Conservation (phyloP, 441 rosid genomes). For the Adansonia rubrostipa region DNA sequence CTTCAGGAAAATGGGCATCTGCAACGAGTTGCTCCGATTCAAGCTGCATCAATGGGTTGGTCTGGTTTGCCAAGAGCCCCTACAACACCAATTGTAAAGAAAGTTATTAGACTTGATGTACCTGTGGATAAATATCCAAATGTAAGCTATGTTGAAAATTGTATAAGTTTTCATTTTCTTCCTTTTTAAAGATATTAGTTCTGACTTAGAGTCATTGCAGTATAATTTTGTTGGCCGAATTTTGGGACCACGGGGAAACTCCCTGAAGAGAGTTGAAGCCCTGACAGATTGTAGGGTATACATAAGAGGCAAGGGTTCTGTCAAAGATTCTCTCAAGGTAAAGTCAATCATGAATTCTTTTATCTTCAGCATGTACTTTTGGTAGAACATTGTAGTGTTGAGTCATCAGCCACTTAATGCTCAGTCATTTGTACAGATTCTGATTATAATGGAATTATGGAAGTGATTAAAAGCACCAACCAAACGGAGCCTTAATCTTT, state of each 20-base stretch:
- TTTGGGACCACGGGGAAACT: slow-evolving; percentile 96
- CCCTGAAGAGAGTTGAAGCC: slow-evolving; percentile 91
- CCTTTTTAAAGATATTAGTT: slow-evolving; percentile 20
- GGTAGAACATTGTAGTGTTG: slow-evolving; percentile 22
- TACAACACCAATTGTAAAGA: slow-evolving; percentile 64
- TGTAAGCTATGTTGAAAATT: slow-evolving; percentile 50
- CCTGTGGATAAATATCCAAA: slow-evolving; percentile 91
- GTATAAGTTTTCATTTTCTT: background rate
- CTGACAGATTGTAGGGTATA: slow-evolving; percentile 83
- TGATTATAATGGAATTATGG: slow-evolving; percentile 10
- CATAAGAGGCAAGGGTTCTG: slow-evolving; percentile 93
- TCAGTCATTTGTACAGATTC: background rate
- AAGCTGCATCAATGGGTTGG: slow-evolving; percentile 74
- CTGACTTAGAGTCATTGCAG: slow-evolving; percentile 53
- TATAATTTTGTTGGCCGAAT: slow-evolving; percentile 93
- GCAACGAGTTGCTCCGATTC: slow-evolving; percentile 72
- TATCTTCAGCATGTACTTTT: background rate
- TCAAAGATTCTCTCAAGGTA: slow-evolving; percentile 90
- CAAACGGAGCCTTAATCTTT: no score
- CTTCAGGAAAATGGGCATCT: slow-evolving; percentile 76
- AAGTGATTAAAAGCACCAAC: background rate
- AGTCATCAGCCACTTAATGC: slow-evolving; percentile 21
- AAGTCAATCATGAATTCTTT: slow-evolving; percentile 13
- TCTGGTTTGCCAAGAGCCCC: slow-evolving; percentile 71
- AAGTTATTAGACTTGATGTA: slow-evolving; percentile 82